A percentile compares a stretch with the other conserved stretches of the same genome.
phyloP scores from a whole-genome alignment of 1,139 yeast species.

The Chernovozyma sophiae-reginae region DNA sequence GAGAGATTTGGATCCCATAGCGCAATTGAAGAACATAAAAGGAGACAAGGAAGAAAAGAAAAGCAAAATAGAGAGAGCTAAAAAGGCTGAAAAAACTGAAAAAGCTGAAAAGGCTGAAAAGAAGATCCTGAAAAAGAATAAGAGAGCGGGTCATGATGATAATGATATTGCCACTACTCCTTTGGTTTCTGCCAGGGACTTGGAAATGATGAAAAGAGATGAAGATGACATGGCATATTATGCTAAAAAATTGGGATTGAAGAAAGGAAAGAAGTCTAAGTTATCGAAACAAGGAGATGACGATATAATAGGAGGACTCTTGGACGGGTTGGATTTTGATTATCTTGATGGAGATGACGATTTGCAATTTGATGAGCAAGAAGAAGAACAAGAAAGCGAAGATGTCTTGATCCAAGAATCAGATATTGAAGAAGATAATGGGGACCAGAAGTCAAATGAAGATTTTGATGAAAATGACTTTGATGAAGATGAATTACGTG shows the following conservation, averaged over 20 bases:
- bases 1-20: constrained; percentile 25
- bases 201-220: constrained; percentile 51
- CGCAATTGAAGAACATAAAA: constrained; percentile 19
- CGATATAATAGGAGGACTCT: constrained; percentile 66
- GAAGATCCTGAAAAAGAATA: constrained; percentile 4
- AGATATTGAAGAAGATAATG: constrained; percentile 14
- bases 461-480: constrained; percentile 14
- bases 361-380: constrained; percentile 5
- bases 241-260: constrained; percentile 76
- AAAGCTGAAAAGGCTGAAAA: constrained; percentile 8
- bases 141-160: too few relatives aligned
- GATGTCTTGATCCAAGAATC: constrained; percentile 17
- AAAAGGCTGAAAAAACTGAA: not conserved
- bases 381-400: constrained; percentile 19
- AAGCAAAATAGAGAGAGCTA: not conserved
- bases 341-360: constrained; percentile 21
- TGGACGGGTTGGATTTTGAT: constrained; percentile 74
- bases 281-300: constrained; percentile 52
- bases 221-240: constrained; percentile 80
- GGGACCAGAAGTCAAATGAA: constrained; percentile 11
- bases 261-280: constrained; percentile 41
- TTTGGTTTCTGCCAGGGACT: constrained; percentile 24
- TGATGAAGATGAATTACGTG: constrained; percentile 45
- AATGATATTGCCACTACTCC: too few relatives aligned
- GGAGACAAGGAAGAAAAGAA: constrained; percentile 11